A percentile compares a stretch with the other conserved stretches of the same genome.
Evolutionary conservation across 345 rosid genomes (phyloP).

Genomic region (Eucalyptus dawsonii): DNA sequence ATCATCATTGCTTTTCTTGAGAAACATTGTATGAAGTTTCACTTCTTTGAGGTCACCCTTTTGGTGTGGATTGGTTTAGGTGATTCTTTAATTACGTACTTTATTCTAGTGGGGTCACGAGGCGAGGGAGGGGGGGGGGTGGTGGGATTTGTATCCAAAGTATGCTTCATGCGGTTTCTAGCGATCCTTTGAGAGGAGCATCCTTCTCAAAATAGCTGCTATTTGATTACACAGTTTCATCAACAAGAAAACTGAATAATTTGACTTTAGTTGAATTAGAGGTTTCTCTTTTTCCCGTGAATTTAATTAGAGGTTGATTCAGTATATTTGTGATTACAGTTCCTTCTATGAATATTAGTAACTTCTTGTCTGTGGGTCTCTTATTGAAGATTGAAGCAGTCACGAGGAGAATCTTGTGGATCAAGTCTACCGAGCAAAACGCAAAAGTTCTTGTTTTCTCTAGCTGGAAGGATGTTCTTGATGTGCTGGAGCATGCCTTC

Average conservation of each 20-base stretch:
- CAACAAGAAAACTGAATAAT: not conserved
- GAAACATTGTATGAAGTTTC: too few species aligned
- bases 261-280: not conserved
- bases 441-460: slow-evolving; percentile 92
- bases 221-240: not conserved
- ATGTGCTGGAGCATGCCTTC: slow-evolving; percentile 85
- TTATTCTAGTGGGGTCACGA: not conserved
- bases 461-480: slow-evolving; percentile 99
- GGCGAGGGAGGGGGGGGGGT: not conserved
- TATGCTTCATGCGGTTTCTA: not conserved
- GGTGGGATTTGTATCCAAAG: too few species aligned
- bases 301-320: not conserved
- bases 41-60: not conserved
- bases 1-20: not conserved
- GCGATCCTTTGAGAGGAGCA: not conserved
- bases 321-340: not conserved
- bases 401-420: slow-evolving; percentile 79
- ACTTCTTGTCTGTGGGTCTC: not conserved
- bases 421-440: slow-evolving; percentile 62
- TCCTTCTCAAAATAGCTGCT: not conserved
- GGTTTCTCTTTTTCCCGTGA: not conserved
- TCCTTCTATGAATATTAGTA: not conserved
- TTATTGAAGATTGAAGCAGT: slow-evolving; percentile 74
- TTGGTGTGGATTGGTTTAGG: not conserved
- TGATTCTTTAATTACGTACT: not conserved